Conservation (phyloP, 2,329 filamentous ascomycete species). For the Talaromyces sp. region DNA sequence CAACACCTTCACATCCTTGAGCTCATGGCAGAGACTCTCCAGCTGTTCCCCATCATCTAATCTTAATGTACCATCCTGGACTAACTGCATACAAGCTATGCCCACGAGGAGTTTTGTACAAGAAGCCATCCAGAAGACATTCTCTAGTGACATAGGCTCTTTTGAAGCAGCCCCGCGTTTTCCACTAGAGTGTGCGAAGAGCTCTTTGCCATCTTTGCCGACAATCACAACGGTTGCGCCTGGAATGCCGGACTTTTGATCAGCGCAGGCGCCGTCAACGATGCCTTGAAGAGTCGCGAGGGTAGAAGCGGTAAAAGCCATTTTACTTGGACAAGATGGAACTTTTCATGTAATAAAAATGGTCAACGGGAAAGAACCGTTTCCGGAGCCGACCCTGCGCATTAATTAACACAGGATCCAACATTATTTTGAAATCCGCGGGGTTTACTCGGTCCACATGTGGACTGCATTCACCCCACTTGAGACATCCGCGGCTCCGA, state of each 20-base stretch:
- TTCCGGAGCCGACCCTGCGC: not conserved
- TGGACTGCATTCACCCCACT: not conserved
- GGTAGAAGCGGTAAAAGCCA: not conserved
- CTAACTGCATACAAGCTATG: conserved; percentile 45
- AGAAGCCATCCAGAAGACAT: conserved; percentile 54
- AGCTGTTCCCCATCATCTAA: conserved; percentile 38
- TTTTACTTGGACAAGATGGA: not conserved
- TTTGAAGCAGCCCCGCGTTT: conserved; percentile 37
- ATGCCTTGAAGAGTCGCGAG: not conserved
- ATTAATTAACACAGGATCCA: not conserved
- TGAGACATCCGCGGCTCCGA: not conserved
- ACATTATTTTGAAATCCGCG: too few relatives aligned
- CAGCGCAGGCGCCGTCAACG: conserved; percentile 1
- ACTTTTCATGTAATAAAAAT: not conserved
- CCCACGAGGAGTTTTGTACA: conserved; percentile 44
- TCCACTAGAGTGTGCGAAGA: conserved; percentile 47
- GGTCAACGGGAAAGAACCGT: not conserved
- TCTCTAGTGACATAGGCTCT: conserved; percentile 56
- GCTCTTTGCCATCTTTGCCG: conserved; percentile 43
- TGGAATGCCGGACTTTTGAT: conserved; percentile 38
- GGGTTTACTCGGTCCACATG: not conserved
- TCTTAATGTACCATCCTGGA: conserved; percentile 37
- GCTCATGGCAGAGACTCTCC: conserved; percentile 38
- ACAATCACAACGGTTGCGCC: conserved; percentile 44
- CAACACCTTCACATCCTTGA: conserved; percentile 39